Percentiles rank a stretch among this genome's conserved stretches.
Conservation (phyloP, 257 asterid species). For the Ilex asprella region DNA sequence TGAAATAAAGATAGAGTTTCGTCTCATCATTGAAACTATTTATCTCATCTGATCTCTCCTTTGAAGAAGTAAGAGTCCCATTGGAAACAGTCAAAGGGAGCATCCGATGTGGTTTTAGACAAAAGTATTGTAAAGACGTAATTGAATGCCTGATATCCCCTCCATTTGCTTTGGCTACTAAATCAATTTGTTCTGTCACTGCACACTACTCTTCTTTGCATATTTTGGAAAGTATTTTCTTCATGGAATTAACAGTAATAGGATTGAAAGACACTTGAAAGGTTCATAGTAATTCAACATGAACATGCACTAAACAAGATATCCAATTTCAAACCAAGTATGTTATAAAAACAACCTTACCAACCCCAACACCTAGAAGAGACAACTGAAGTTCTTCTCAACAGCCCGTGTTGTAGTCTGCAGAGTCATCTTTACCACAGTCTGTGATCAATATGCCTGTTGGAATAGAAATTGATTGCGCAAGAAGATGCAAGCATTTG, state of each 20-base stretch:
- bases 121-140: slow-evolving; percentile 77
- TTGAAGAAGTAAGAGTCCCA: slow-evolving; percentile 17
- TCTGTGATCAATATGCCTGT: slow-evolving; percentile 78
- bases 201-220: slow-evolving; percentile 7
- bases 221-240: not conserved
- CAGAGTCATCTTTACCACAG: slow-evolving; percentile 55
- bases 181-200: slow-evolving; percentile 59
- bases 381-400: too few relatives aligned
- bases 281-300: not conserved
- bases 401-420: slow-evolving; percentile 11
- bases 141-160: slow-evolving; percentile 93
- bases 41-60: slow-evolving; percentile 23
- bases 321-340: not conserved
- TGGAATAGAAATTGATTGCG: slow-evolving; percentile 67
- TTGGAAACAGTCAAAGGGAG: slow-evolving; percentile 27
- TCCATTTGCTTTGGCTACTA: slow-evolving; percentile 72
- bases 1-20: slow-evolving; percentile 78
- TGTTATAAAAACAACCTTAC: too few relatives aligned
- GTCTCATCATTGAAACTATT: slow-evolving; percentile 30
- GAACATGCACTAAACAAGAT: not conserved
- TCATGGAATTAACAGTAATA: not conserved
- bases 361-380: too few relatives aligned
- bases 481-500: slow-evolving; percentile 75
- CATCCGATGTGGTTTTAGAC: slow-evolving; percentile 42
- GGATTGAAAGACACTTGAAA: not conserved